Conservation (phyloP, 208 protist species). For the Leishmania mexicana region DNA sequence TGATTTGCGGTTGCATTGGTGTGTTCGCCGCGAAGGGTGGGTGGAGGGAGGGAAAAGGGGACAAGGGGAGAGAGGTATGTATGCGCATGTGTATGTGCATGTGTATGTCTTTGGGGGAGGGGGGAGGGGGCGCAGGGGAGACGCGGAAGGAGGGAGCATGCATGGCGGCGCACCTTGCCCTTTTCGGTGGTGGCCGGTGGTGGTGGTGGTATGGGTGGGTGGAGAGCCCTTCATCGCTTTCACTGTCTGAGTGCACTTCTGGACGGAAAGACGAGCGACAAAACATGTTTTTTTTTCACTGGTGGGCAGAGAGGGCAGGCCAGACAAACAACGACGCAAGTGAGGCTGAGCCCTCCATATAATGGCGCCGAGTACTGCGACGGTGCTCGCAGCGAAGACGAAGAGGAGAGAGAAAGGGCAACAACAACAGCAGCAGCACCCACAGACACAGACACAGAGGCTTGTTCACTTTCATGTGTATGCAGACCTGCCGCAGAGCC, state of each 20-base stretch:
- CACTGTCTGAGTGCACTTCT: not conserved
- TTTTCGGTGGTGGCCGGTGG: no score
- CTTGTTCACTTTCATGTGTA: not conserved
- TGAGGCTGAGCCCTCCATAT: not conserved
- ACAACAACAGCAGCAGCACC: not conserved
- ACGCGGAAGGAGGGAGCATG: not conserved
- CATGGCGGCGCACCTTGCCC: not conserved
- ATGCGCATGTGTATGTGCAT: not conserved
- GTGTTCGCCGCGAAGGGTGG: not conserved
- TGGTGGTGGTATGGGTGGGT: not conserved
- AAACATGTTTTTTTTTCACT: not conserved
- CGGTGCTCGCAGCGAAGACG: not conserved
- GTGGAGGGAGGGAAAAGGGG: slow-evolving; percentile 5
- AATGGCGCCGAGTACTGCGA: not conserved
- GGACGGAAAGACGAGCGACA: not conserved
- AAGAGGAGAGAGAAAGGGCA: not conserved
- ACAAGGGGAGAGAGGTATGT: slow-evolving; percentile 9
- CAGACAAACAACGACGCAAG: not conserved
- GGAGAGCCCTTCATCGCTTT: not conserved
- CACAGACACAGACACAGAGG: not conserved
- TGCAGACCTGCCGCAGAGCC: not conserved
- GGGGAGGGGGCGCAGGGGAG: not conserved
- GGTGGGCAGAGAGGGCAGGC: not conserved
- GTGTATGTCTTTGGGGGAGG: not conserved
- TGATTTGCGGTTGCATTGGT: not conserved